A percentile compares a stretch with the other conserved stretches of the same genome.
phyloP scores from a whole-genome alignment of 192 early-diverging fungal species.

The Mortierella antarctica region DNA sequence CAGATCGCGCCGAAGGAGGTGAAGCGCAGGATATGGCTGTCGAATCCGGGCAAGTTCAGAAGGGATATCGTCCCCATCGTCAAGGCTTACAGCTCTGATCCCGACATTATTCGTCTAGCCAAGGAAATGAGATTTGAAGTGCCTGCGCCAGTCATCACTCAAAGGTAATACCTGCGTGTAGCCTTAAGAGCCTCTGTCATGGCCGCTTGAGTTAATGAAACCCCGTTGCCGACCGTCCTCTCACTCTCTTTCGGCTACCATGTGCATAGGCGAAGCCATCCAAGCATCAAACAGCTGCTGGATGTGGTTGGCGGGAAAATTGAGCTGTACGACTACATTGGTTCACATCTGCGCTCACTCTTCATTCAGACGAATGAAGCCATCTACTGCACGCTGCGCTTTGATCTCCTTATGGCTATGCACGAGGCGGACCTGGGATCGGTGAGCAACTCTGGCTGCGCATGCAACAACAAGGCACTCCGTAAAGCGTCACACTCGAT shows the following conservation, averaged over 20 bases:
- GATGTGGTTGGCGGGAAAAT: conserved; percentile 43
- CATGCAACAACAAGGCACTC: not conserved
- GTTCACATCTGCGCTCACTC: conserved; percentile 41
- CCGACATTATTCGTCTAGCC: conserved; percentile 40
- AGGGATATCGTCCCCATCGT: conserved; percentile 48
- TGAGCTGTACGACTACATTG: conserved; percentile 48
- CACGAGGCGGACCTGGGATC: conserved; percentile 62
- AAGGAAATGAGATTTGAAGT: conserved; percentile 48
- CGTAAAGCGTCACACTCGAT: not conserved
- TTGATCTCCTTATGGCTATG: conserved; percentile 67
- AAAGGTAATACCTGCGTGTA: conserved; percentile 15
- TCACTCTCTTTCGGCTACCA: not conserved
- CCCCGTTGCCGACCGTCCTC: too few relatives aligned
- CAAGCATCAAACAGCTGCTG: conserved; percentile 44
- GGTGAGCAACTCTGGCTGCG: conserved; percentile 27
- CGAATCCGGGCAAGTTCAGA: conserved; percentile 44
- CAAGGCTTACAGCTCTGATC: conserved; percentile 32
- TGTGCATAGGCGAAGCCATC: conserved; percentile 44
- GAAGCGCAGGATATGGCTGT: conserved; percentile 45
- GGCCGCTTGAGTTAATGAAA: too few relatives aligned
- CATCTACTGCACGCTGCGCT: conserved; percentile 60
- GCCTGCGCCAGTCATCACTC: conserved; percentile 39
- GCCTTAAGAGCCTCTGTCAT: not conserved
- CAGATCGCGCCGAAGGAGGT: conserved; percentile 51
- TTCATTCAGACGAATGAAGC: conserved; percentile 49